These are phyloP conservation scores for Cylindrotheca fusiformis DNA, from an alignment of 108 stramenopile species.

Conservation along the genomic window DNA sequence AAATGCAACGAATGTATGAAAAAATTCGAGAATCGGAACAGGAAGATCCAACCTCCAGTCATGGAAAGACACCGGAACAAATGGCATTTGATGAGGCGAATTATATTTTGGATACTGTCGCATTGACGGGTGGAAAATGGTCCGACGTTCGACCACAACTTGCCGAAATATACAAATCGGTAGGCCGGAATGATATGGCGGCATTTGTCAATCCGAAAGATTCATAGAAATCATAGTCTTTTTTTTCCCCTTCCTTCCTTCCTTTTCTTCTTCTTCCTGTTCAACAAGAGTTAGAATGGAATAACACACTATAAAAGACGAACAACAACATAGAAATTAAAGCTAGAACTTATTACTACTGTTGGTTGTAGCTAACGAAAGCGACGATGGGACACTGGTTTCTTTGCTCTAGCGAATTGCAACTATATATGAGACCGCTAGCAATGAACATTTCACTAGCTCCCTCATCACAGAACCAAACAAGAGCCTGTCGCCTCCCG, in stretches of 20 bases:
- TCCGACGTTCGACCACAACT: conserved; percentile 50
- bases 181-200: conserved; percentile 67
- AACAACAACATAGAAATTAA: too few species aligned
- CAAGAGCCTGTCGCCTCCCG: too few species aligned
- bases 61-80: conserved; percentile 52
- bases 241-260: conserved; percentile 4
- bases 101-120: conserved; percentile 61
- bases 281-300: too few species aligned
- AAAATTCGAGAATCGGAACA: conserved; percentile 63
- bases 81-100: conserved; percentile 70
- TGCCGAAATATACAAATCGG: conserved; percentile 56
- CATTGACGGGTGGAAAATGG: conserved; percentile 58
- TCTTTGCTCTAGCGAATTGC: too few species aligned
- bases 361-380: too few species aligned
- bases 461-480: too few species aligned
- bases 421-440: too few species aligned
- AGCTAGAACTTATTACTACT: too few species aligned
- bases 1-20: conserved; percentile 66
- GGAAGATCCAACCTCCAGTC: conserved; percentile 30
- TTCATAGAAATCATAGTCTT: background rate
- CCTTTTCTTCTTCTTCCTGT: background rate
- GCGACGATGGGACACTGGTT: too few species aligned
- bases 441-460: too few species aligned
- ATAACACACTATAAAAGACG: too few species aligned
- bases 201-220: conserved; percentile 46